Percentiles rank a stretch among this genome's conserved stretches.
Conservation (phyloP, 306 rosid genomes). For the Trifolium fragiferum region DNA sequence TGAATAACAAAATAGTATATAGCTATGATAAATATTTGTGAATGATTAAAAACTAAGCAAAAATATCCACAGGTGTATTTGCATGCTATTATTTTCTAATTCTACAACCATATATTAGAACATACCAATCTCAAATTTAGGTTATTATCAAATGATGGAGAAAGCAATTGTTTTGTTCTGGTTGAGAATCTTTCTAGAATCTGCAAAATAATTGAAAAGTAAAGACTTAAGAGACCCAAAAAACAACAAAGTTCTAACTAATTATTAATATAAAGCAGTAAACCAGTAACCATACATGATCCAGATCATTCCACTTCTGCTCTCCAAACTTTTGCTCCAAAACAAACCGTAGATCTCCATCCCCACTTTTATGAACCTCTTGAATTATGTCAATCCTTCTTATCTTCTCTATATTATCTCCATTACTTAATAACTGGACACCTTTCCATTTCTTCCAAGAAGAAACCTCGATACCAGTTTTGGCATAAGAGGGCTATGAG, state of each 20-base stretch:
- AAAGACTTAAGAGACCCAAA: slow-evolving; percentile 22
- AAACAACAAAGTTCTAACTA: slow-evolving; percentile 36
- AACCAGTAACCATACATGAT: slow-evolving; percentile 71
- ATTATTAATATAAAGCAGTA: slow-evolving; percentile 28
- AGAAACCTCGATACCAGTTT: slow-evolving; percentile 46
- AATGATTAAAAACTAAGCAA: slow-evolving; percentile 17
- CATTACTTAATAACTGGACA: slow-evolving; percentile 42
- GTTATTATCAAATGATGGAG: slow-evolving; percentile 57
- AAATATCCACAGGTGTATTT: slow-evolving; percentile 22
- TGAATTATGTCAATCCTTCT: slow-evolving; percentile 47
- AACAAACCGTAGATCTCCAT: slow-evolving; percentile 41
- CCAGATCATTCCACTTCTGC: slow-evolving; percentile 54
- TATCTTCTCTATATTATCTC: slow-evolving; percentile 42
- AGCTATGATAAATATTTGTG: slow-evolving; percentile 11
- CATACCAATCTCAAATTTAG: slow-evolving; percentile 67
- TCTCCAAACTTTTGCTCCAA: slow-evolving; percentile 47
- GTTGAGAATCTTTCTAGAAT: slow-evolving; percentile 54
- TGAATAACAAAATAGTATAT: slow-evolving; percentile 13
- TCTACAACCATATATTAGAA: slow-evolving; percentile 29
- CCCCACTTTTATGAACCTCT: slow-evolving; percentile 48
- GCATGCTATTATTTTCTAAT: slow-evolving; percentile 23
- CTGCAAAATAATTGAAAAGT: slow-evolving; percentile 56
- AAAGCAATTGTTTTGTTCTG: slow-evolving; percentile 58
- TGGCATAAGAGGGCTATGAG: slow-evolving; percentile 44
- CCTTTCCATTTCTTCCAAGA: slow-evolving; percentile 69